Conservation (phyloP, 2,329 filamentous ascomycete genomes). For the Cytospora schulzeri region DNA sequence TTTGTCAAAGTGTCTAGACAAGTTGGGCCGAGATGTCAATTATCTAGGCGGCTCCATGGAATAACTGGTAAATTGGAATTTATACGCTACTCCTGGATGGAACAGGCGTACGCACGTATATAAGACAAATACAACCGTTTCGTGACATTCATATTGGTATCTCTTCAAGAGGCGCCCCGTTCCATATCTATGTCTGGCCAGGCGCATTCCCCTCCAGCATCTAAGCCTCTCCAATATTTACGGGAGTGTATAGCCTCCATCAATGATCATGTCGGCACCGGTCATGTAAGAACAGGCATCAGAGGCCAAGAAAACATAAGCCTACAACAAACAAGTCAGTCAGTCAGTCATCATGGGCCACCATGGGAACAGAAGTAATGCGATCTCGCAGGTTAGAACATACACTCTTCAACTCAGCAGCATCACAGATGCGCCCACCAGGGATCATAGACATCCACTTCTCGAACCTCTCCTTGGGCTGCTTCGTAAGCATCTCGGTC, state of each 20-base stretch:
- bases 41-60: too few species aligned
- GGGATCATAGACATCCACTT: conserved; percentile 30
- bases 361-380: too few species aligned
- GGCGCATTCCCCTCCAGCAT: too few species aligned
- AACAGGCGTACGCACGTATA: too few species aligned
- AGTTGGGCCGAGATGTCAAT: too few species aligned
- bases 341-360: background rate
- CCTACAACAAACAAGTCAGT: conserved; percentile 30
- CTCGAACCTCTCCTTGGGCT: conserved; percentile 28
- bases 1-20: too few species aligned
- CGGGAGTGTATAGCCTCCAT: conserved; percentile 47
- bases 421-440: conserved; percentile 26
- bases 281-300: conserved; percentile 53
- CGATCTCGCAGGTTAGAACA: background rate
- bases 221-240: background rate
- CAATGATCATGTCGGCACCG: conserved; percentile 49
- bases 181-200: too few species aligned
- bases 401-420: conserved; percentile 31
- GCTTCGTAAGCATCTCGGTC: conserved; percentile 28
- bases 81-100: too few species aligned
- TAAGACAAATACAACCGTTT: too few species aligned
- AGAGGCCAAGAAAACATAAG: conserved; percentile 50
- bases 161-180: too few species aligned
- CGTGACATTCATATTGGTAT: too few species aligned
- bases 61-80: too few species aligned